Evolutionary conservation across 768 basidiomycete genomes (phyloP).

Genomic region (Xerocomellus intermedius): DNA sequence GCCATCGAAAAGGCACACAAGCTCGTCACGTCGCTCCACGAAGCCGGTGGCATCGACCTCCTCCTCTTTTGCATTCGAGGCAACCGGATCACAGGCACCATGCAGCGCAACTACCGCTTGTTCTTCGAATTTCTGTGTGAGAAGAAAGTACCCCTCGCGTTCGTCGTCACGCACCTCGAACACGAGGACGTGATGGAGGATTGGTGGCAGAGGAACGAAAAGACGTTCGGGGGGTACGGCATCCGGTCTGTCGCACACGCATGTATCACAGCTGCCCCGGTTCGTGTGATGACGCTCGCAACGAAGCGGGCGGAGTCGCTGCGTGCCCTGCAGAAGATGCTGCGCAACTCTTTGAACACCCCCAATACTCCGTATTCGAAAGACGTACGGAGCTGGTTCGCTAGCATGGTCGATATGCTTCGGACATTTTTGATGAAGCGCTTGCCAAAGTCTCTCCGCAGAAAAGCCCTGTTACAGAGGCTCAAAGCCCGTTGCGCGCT

Average conservation of each 20-base stretch:
- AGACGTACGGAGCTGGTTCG: slow-evolving; percentile 3
- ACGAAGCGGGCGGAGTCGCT: slow-evolving; percentile 4
- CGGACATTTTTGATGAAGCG: neutral
- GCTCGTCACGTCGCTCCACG: slow-evolving; percentile 1
- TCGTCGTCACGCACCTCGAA: slow-evolving; percentile 14
- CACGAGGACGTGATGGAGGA: slow-evolving; percentile 3
- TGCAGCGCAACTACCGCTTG: slow-evolving; percentile 12
- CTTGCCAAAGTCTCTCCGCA: neutral
- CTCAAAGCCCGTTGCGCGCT: neutral
- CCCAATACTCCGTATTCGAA: neutral
- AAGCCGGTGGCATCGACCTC: slow-evolving; percentile 13
- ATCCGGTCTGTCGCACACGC: slow-evolving; percentile 8
- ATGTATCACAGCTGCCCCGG: slow-evolving; percentile 10
- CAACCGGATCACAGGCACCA: neutral
- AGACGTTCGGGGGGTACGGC: neutral
- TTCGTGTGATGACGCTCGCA: neutral
- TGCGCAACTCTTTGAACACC: neutral
- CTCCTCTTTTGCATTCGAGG: slow-evolving; percentile 14
- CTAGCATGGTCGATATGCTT: neutral
- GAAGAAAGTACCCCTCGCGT: slow-evolving; percentile 6
- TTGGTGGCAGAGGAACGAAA: slow-evolving; percentile 14
- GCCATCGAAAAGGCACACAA: slow-evolving; percentile 11
- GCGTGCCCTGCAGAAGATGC: neutral
- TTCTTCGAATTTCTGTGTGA: slow-evolving; percentile 15
- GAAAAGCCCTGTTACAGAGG: neutral